A percentile compares a stretch with the other conserved stretches of the same genome.
These are phyloP conservation scores for Abortiporus biennis DNA, from an alignment of 1,284 basidiomycete species.

Conservation along the genomic window DNA sequence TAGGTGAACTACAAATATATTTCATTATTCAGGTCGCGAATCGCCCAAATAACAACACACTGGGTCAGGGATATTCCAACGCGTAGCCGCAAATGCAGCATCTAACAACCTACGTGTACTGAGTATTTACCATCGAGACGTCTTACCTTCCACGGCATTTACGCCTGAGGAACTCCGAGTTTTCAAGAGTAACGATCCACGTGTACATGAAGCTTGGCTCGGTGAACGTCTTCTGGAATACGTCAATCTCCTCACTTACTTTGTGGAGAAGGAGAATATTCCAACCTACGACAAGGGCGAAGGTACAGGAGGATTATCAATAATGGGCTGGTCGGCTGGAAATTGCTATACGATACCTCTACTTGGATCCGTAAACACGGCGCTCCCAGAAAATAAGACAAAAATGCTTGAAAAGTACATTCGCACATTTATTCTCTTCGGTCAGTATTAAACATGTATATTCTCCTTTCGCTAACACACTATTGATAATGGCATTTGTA, in stretches of 20 bases:
- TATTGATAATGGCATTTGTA: too few species aligned
- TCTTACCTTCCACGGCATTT: not conserved
- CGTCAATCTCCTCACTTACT: conserved; percentile 3
- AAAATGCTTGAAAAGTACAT: too few species aligned
- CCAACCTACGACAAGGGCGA: not conserved
- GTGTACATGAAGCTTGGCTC: not conserved
- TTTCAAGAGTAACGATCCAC: not conserved
- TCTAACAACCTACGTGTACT: not conserved
- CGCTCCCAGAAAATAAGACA: too few species aligned
- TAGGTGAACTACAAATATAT: conserved; percentile 1
- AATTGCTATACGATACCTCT: too few species aligned
- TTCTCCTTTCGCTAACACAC: too few species aligned
- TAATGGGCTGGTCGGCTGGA: conserved; percentile 16
- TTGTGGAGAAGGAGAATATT: conserved; percentile 1
- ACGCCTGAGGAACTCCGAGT: not conserved
- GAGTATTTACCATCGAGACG: not conserved
- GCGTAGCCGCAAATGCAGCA: not conserved
- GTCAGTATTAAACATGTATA: too few species aligned
- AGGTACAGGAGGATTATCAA: conserved; percentile 8
- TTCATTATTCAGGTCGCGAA: too few species aligned
- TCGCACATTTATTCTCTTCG: too few species aligned
- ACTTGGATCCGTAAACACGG: too few species aligned
- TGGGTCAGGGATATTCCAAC: not conserved
- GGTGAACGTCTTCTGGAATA: too few species aligned
- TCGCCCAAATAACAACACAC: too few species aligned